These are phyloP conservation scores for Fusarium lateritium DNA, from an alignment of 2,329 filamentous ascomycete genomes.

Conservation along the genomic window DNA sequence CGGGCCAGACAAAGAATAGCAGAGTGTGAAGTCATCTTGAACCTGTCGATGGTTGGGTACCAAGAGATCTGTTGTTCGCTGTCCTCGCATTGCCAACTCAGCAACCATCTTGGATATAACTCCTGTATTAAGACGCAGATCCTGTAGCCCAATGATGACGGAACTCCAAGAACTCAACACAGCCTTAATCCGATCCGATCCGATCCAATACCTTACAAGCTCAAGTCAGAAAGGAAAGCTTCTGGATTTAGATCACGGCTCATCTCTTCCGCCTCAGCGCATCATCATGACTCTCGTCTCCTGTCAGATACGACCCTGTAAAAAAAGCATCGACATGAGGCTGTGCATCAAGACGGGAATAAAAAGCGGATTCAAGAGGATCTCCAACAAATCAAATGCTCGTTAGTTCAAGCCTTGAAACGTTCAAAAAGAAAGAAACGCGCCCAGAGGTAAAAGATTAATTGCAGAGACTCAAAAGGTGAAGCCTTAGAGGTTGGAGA, in stretches of 20 bases:
- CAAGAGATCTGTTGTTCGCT: constrained; percentile 10
- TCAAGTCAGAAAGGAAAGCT: neutral
- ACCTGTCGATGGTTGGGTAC: constrained; percentile 2
- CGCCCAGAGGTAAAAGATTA: constrained; percentile 17
- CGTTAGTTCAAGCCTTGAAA: constrained; percentile 17
- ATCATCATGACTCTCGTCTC: constrained; percentile 24
- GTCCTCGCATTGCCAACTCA: constrained; percentile 41
- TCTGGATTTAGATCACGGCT: constrained; percentile 16
- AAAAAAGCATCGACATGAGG: constrained; percentile 31
- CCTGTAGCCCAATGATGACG: constrained; percentile 20
- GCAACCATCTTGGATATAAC: constrained; percentile 37
- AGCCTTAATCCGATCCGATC: neutral
- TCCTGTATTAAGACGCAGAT: constrained; percentile 36
- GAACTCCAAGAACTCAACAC: constrained; percentile 2
- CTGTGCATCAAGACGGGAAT: constrained; percentile 28
- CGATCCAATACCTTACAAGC: neutral
- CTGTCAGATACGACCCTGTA: constrained; percentile 16
- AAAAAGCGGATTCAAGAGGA: constrained; percentile 20
- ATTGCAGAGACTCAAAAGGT: constrained; percentile 16
- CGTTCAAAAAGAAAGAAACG: constrained; percentile 35
- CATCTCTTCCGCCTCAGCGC: constrained; percentile 17
- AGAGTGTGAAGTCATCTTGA: neutral
- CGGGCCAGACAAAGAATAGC: constrained; percentile 4
- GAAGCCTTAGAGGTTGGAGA: constrained; percentile 37
- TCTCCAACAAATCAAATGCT: neutral